phyloP scores from a whole-genome alignment of 768 basidiomycete species.

The Wakefieldia striispora region DNA sequence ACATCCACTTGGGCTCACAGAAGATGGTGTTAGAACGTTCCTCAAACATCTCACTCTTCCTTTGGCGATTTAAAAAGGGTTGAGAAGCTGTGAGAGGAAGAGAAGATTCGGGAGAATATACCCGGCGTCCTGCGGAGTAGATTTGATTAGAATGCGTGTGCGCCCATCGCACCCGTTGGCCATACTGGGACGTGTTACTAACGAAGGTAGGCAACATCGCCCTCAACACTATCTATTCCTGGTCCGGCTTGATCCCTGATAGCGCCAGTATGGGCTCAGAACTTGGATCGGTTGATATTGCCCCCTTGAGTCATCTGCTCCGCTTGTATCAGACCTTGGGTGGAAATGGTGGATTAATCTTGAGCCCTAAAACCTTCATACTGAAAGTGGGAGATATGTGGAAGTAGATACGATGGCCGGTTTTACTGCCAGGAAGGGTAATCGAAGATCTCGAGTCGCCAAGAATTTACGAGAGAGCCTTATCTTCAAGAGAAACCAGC shows the following conservation, averaged over 20 bases:
- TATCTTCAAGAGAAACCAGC: background rate
- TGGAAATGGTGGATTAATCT: background rate
- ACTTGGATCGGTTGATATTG: background rate
- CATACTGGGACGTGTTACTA: background rate
- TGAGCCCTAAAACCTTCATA: background rate
- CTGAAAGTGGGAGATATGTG: background rate
- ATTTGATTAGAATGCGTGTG: slow-evolving; percentile 1
- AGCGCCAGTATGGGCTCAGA: background rate
- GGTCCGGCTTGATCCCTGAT: slow-evolving; percentile 1
- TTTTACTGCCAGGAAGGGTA: background rate
- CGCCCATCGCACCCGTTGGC: background rate
- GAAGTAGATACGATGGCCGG: background rate
- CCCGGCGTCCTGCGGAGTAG: background rate
- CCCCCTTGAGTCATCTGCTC: background rate
- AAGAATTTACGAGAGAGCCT: background rate
- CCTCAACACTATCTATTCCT: no score
- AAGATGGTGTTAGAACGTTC: background rate
- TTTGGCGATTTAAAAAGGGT: background rate
- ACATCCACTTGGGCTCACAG: background rate
- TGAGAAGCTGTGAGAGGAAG: background rate
- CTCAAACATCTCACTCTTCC: slow-evolving; percentile 11
- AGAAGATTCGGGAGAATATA: background rate
- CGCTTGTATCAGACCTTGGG: background rate
- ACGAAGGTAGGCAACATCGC: background rate
- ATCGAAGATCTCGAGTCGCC: background rate